A percentile compares a stretch with the other conserved stretches of the same genome.
Evolutionary conservation across 2,329 filamentous ascomycete species (phyloP).

Genomic region (Alternaria novae-zelandiae): DNA sequence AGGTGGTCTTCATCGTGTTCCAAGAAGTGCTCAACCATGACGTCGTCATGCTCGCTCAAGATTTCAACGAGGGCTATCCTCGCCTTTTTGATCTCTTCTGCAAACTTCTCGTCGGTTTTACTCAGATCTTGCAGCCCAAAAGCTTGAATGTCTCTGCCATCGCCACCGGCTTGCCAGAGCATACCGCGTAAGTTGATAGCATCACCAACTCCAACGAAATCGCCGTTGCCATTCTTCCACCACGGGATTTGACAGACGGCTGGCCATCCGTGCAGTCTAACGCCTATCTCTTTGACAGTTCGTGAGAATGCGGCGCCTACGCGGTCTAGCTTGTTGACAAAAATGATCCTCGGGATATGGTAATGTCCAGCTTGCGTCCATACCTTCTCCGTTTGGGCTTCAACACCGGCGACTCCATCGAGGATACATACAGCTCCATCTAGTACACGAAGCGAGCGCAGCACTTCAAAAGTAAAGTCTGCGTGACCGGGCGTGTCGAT

Average conservation of each 20-base stretch:
- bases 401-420: slow-evolving; percentile 90
- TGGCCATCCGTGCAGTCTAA: slow-evolving; percentile 81
- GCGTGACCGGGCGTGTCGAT: slow-evolving; percentile 98
- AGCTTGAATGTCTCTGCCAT: slow-evolving; percentile 67
- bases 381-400: slow-evolving; percentile 95
- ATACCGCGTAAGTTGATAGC: slow-evolving; percentile 77
- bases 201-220: slow-evolving; percentile 84
- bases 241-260: slow-evolving; percentile 94
- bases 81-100: slow-evolving; percentile 74
- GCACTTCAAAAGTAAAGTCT: slow-evolving; percentile 96
- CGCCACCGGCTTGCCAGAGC: slow-evolving; percentile 71
- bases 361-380: slow-evolving; percentile 91
- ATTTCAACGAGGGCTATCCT: slow-evolving; percentile 80
- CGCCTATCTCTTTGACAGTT: slow-evolving; percentile 84
- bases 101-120: slow-evolving; percentile 57
- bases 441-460: slow-evolving; percentile 84
- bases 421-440: slow-evolving; percentile 93
- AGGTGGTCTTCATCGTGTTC: slow-evolving; percentile 76
- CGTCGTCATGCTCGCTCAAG: slow-evolving; percentile 87
- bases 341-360: slow-evolving; percentile 80
- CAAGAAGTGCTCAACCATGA: slow-evolving; percentile 82
- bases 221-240: slow-evolving; percentile 77
- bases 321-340: slow-evolving; percentile 84
- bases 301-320: slow-evolving; percentile 82
- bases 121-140: slow-evolving; percentile 63